Evolutionary conservation across 331 rosid species (phyloP).

Genomic region (Pyracantha coccinea): DNA sequence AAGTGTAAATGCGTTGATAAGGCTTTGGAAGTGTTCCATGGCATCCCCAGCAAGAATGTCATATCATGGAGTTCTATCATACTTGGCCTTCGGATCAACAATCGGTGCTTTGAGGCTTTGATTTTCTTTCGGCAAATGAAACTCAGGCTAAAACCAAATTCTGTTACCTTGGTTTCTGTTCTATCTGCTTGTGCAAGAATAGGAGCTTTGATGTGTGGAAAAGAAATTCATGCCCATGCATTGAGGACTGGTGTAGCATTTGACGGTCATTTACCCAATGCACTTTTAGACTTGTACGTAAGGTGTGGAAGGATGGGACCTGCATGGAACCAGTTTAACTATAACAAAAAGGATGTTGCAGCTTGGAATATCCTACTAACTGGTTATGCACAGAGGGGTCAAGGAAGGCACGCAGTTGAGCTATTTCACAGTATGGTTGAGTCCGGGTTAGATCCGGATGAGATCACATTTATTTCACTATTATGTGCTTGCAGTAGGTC

Average conservation of each 20-base stretch:
- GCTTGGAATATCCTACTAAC: conserved; percentile 85
- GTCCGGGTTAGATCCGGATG: conserved; percentile 53
- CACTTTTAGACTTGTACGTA: conserved; percentile 83
- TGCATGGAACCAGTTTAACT: conserved; percentile 69
- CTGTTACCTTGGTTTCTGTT: conserved; percentile 50
- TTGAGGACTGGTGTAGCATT: conserved; percentile 63
- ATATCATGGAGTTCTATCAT: conserved; percentile 88
- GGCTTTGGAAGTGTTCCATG: conserved; percentile 73
- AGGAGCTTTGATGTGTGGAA: conserved; percentile 76
- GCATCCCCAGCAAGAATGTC: conserved; percentile 46
- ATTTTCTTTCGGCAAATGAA: conserved; percentile 64
- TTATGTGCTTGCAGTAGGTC: conserved; percentile 90
- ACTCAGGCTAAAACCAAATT: conserved; percentile 54
- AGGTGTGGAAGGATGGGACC: conserved; percentile 77
- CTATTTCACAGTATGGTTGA: conserved; percentile 54
- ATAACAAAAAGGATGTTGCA: conserved; percentile 40
- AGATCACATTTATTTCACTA: conserved; percentile 55
- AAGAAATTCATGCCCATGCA: conserved; percentile 89
- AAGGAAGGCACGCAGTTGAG: conserved; percentile 52
- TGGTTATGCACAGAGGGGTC: conserved; percentile 65
- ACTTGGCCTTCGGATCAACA: conserved; percentile 68
- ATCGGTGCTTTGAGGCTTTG: conserved; percentile 70
- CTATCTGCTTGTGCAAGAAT: conserved; percentile 75
- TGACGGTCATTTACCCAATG: conserved; percentile 74
- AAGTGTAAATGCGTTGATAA: conserved; percentile 70